Base-by-base conservation (phyloP, 2,329 filamentous ascomycete species). In the Fusarium clavum region DNA sequence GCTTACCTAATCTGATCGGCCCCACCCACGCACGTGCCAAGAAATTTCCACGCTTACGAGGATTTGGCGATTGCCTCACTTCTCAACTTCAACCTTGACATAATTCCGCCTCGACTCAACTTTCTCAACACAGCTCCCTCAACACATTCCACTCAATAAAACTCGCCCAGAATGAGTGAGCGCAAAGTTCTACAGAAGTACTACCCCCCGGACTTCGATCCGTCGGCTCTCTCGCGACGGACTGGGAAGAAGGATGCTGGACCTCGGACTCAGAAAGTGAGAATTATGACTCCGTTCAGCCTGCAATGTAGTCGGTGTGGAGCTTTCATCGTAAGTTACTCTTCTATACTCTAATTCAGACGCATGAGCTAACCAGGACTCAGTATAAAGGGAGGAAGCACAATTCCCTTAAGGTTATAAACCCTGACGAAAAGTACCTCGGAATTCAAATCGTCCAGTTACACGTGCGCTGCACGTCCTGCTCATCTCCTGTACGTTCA, bases 121-220 rank as follows among this genome's bases (percentile, higher is more conserved):
- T 22, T 18, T 8, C 41, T 18, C 16, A 13, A 22, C 22, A 20
- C 18, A 22, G 18, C 32, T 25, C 46, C 64, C 32, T 76, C 82
- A 83, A 74, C 75, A 95, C 96, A 94, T 93, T 13, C 18, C 18
- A 27, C 40, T 22, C 12, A 14, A 7, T 3, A 16, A 6, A 30
- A 27, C 20, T 34, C 53, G 67, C 27, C 76, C 82, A 83, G 73
- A 75, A 96, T 96, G 93, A 94, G 93, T 73, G 93, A 97, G 83
- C 90, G 93, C 76, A 96, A 96, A 82, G 93, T 95, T 51, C 85
- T 94, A 81, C 75, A 79, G 69, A 88, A 88, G 78, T 88, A 88
- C 79, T 90, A 86, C 75, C 88, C 88, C 81, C 92, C 81, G 84
- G 94, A 98, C 79, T 99, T 98, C 81, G 96, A 99, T 81, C 95